Conservation (phyloP, 768 basidiomycete genomes). For the Lentinula raphanica region DNA sequence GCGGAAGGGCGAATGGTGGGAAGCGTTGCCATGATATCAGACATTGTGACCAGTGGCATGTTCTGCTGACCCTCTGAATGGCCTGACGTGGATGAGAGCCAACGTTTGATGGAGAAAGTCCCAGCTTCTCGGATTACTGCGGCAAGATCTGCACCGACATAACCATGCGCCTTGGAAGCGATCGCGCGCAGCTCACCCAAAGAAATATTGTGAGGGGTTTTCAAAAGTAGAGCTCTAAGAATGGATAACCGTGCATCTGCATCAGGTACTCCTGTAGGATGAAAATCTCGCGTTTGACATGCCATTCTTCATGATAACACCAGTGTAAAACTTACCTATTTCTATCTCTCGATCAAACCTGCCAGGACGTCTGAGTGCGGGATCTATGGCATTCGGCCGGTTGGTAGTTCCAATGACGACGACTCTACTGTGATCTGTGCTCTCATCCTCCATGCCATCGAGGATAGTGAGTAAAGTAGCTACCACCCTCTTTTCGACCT, state of each 20-base stretch:
- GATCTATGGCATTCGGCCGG: constrained; percentile 92
- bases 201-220: constrained; percentile 72
- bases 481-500: constrained; percentile 94
- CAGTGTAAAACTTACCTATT: constrained; percentile 11
- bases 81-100: constrained; percentile 10
- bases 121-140: constrained; percentile 86
- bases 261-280: constrained; percentile 74
- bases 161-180: constrained; percentile 84
- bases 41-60: constrained; percentile 41
- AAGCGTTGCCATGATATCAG: constrained; percentile 68
- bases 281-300: background rate
- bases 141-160: constrained; percentile 93
- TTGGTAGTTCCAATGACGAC: constrained; percentile 97
- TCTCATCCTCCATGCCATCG: constrained; percentile 75
- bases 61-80: constrained; percentile 17
- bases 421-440: constrained; percentile 51
- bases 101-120: constrained; percentile 63
- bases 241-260: constrained; percentile 80
- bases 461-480: constrained; percentile 91
- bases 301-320: background rate
- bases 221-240: constrained; percentile 74
- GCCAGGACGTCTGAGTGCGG: constrained; percentile 83
- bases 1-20: constrained; percentile 85
- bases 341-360: constrained; percentile 67
- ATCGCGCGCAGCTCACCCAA: constrained; percentile 56